Conservation (phyloP, 192 early-diverging fungal genomes). For the Obelidium mucronatum region DNA sequence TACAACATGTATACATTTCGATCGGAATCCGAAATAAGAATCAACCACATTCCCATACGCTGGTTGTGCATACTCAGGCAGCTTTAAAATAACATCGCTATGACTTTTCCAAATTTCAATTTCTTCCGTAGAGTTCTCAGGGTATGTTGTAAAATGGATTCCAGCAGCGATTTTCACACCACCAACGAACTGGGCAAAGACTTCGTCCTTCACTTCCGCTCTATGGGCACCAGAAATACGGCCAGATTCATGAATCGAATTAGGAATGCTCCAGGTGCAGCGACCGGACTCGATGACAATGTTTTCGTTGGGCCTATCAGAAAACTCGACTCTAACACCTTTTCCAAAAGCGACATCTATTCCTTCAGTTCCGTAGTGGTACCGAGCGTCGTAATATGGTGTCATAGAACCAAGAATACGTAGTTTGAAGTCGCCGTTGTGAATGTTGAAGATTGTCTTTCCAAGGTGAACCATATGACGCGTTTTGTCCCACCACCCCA, state of each 20-base stretch:
- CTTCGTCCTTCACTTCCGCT: slow-evolving; percentile 15
- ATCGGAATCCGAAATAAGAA: slow-evolving; percentile 34
- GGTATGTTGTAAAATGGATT: slow-evolving; percentile 44
- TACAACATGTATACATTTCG: slow-evolving; percentile 35
- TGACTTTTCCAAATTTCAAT: slow-evolving; percentile 40
- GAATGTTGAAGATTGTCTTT: slow-evolving; percentile 46
- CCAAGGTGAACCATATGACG: slow-evolving; percentile 58
- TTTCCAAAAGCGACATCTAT: slow-evolving; percentile 46
- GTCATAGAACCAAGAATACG: slow-evolving; percentile 52
- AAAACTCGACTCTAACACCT: slow-evolving; percentile 47
- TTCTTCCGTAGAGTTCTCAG: slow-evolving; percentile 6
- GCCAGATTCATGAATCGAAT: slow-evolving; percentile 20
- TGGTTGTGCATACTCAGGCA: slow-evolving; percentile 44
- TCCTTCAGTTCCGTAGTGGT: slow-evolving; percentile 56
- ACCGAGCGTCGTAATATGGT: slow-evolving; percentile 55
- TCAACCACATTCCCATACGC: slow-evolving; percentile 11
- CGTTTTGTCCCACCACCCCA: slow-evolving; percentile 68
- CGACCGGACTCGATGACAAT: slow-evolving; percentile 55
- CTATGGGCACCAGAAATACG: slow-evolving; percentile 27
- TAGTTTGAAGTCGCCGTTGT: slow-evolving; percentile 49
- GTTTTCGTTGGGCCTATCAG: slow-evolving; percentile 40
- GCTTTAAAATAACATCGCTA: slow-evolving; percentile 46
- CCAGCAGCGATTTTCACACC: slow-evolving; percentile 50
- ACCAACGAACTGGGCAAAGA: slow-evolving; percentile 48
- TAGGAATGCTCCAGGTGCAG: slow-evolving; percentile 42